Evolutionary conservation across 208 protist species (phyloP).

Genomic region (Trichomonas vaginalis): DNA sequence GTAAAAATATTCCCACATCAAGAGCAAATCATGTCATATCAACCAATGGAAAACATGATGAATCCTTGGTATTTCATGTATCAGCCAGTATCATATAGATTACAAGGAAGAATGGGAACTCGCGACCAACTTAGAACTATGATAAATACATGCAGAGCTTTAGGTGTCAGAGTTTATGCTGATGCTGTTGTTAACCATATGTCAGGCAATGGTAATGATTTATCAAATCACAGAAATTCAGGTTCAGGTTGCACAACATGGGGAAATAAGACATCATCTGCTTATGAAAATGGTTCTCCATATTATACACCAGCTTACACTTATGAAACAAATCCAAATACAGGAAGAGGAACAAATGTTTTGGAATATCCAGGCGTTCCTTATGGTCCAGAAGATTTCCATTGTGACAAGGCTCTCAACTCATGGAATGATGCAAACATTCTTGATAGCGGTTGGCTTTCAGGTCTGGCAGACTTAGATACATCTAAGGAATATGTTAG

Average conservation of each 20-base stretch:
- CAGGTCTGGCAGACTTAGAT: conserved; percentile 43
- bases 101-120: conserved; percentile 45
- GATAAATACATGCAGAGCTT: conserved; percentile 38
- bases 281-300: conserved; percentile 34
- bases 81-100: conserved; percentile 44
- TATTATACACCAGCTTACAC: conserved; percentile 42
- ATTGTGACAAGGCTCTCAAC: conserved; percentile 49
- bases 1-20: conserved; percentile 47
- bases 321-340: conserved; percentile 35
- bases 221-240: conserved; percentile 31
- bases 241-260: conserved; percentile 31
- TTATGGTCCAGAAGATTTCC: conserved; percentile 47
- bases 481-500: conserved; percentile 47
- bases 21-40: conserved; percentile 42
- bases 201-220: conserved; percentile 45
- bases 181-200: conserved; percentile 58
- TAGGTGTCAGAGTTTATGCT: conserved; percentile 36
- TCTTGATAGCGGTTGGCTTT: conserved; percentile 49
- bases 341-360: conserved; percentile 25
- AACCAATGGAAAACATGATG: conserved; percentile 35
- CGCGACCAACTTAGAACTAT: conserved; percentile 31
- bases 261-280: conserved; percentile 36
- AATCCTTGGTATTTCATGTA: conserved; percentile 56
- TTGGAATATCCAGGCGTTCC: conserved; percentile 43
- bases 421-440: conserved; percentile 46